Evolutionary conservation across 208 protist species (phyloP).

Genomic region (Tritrichomonas foetus): DNA sequence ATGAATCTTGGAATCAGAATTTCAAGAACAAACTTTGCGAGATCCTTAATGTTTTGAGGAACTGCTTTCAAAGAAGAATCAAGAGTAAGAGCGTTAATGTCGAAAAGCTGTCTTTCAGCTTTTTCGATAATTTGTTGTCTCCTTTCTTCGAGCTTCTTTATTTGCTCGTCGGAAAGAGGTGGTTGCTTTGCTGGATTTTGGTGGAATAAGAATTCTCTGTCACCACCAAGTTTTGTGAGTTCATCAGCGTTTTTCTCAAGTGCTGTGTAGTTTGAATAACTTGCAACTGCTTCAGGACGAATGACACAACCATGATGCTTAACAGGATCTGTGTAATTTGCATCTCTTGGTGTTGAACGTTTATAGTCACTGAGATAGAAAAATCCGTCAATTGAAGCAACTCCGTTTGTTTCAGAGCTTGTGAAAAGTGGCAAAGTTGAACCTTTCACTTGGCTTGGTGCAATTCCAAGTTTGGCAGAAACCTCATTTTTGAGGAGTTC

Average conservation of each 20-base stretch:
- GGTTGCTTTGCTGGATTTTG: too few species aligned
- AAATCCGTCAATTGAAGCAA: neutral
- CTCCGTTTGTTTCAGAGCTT: neutral
- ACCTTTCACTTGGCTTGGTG: neutral
- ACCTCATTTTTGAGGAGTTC: neutral
- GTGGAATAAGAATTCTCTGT: neutral
- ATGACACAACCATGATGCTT: neutral
- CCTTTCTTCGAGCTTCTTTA: too few species aligned
- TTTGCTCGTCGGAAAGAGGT: too few species aligned
- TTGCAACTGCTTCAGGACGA: neutral
- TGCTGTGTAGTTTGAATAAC: neutral
- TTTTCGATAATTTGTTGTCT: neutral
- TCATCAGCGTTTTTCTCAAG: neutral
- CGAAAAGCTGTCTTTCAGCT: neutral
- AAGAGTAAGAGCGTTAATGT: neutral
- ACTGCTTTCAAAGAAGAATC: neutral
- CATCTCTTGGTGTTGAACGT: neutral
- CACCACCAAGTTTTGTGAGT: neutral
- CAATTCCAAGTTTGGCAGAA: neutral
- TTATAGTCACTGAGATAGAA: neutral
- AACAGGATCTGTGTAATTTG: neutral
- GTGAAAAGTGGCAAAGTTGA: neutral
- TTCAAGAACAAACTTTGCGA: neutral
- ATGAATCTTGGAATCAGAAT: neutral
- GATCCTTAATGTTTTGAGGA: neutral